Conservation (phyloP, 306 rosid genomes). For the Inga laurina region DNA sequence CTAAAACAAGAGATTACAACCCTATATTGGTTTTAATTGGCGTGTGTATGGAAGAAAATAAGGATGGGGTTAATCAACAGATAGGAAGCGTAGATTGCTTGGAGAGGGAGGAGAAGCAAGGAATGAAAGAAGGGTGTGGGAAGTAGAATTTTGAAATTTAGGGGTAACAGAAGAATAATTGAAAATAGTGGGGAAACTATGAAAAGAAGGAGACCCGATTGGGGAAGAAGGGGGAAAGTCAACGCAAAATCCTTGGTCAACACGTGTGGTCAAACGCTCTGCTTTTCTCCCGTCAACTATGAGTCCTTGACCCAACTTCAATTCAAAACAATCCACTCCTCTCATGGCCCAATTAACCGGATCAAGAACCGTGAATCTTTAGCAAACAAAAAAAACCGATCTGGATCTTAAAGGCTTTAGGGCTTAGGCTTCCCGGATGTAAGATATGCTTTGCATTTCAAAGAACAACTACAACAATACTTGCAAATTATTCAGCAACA, state of each 20-base stretch:
- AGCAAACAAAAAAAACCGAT: too few species aligned
- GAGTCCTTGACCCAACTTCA: not conserved
- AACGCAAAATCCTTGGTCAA: not conserved
- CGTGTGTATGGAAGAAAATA: not conserved
- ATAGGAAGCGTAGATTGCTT: not conserved
- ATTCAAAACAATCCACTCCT: not conserved
- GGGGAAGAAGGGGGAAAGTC: not conserved
- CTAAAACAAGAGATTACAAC: not conserved
- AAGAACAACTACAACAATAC: too few species aligned
- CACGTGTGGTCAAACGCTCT: too few species aligned
- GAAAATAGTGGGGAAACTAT: not conserved
- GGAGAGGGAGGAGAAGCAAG: not conserved
- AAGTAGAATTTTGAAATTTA: not conserved
- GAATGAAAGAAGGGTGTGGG: not conserved
- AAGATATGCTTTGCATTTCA: too few species aligned
- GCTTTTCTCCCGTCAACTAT: not conserved
- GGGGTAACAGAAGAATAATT: not conserved
- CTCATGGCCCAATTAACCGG: not conserved
- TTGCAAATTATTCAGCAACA: too few species aligned
- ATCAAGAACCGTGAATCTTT: too few species aligned
- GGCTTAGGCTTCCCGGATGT: too few species aligned
- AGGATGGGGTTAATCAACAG: not conserved
- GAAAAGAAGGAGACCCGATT: not conserved
- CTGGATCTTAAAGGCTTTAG: too few species aligned
- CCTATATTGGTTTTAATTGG: not conserved